phyloP scores from a whole-genome alignment of 2,329 filamentous ascomycete species.

The Hypomyces perniciosus region DNA sequence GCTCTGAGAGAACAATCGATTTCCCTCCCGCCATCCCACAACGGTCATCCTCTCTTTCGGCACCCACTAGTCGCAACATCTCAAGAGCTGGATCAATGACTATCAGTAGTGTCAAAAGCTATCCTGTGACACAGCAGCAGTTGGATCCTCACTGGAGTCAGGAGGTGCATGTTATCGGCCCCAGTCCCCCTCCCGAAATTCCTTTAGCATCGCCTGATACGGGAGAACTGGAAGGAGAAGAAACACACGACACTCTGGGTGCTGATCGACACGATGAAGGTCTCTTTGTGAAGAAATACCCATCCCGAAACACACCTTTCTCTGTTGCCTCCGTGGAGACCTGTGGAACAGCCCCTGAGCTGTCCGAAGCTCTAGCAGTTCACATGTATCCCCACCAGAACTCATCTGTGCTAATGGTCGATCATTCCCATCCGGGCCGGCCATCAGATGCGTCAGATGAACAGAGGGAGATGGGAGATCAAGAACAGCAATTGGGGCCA shows the following conservation, averaged over 20 bases:
- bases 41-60: slow-evolving; percentile 56
- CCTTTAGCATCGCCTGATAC: background rate
- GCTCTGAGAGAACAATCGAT: slow-evolving; percentile 52
- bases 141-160: background rate
- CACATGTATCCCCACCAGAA: slow-evolving; percentile 60
- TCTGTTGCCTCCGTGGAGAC: slow-evolving; percentile 57
- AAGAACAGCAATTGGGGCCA: slow-evolving; percentile 20
- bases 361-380: slow-evolving; percentile 57
- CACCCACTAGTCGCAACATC: slow-evolving; percentile 53
- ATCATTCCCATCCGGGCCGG: slow-evolving; percentile 41
- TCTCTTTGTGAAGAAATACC: slow-evolving; percentile 46
- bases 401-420: slow-evolving; percentile 55
- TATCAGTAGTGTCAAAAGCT: background rate
- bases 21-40: slow-evolving; percentile 52
- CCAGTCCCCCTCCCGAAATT: background rate
- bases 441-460: slow-evolving; percentile 41
- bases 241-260: slow-evolving; percentile 29
- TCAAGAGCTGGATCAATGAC: slow-evolving; percentile 44
- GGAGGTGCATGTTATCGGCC: slow-evolving; percentile 4
- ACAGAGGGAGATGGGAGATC: slow-evolving; percentile 14
- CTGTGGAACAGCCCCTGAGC: slow-evolving; percentile 54
- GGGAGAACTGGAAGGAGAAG: slow-evolving; percentile 21
- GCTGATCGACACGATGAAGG: slow-evolving; percentile 49
- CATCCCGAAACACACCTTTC: slow-evolving; percentile 55
- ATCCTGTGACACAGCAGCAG: background rate